Evolutionary conservation across 768 basidiomycete species (phyloP), one percentile per base, ranked within the genome.

Genomic region (Phylloporus scabripes): DNA sequence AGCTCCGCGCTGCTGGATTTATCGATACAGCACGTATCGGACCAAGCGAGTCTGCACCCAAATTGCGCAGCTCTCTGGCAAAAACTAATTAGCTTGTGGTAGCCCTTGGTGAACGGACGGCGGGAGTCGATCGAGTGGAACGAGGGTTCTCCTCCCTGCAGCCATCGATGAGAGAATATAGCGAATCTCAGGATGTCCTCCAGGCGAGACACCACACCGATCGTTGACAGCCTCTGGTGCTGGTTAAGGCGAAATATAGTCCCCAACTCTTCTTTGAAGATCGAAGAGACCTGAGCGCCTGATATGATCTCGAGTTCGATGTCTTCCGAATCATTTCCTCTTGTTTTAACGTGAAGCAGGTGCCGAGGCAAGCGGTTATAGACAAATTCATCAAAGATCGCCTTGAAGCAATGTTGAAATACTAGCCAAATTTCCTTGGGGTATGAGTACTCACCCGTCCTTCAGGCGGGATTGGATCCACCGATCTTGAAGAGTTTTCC

Each of bases 161-260:
- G 34, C 51, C 56, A 57, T 24, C 56, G 34, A 20, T 57, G 56
- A 15, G 56, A 57, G 18, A 57, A 54, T 18, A 58, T 50, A 24
- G 56, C 56, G 5, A 53, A 57, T 21, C 26, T 46, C 6, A 57
- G 55, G 1, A 52, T 5, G 0, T 38, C 15, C 18, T 28, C 46
- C 9, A 56, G 55, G 18, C 14, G n/a, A 5, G 38, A 15, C 20
- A 12, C 38, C 34, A 57, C 37, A 14, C 44, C 41, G n/a, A 7
- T 5, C 7, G 24, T 46, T 5, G 47, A 11, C 36, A 43, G 24
- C 12, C 32, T 45, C 12, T 26, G 48, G 26, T 29, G 44, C n/a
- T 40, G 32, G 48, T 55, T 45, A 0, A 34, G 41, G 17, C 45
- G 45, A 40, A 55, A 42, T 21, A 53, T 49, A 7, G 8, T 1